Conservation (phyloP, 2,329 filamentous ascomycete species). For the Exophiala xenobiotica region DNA sequence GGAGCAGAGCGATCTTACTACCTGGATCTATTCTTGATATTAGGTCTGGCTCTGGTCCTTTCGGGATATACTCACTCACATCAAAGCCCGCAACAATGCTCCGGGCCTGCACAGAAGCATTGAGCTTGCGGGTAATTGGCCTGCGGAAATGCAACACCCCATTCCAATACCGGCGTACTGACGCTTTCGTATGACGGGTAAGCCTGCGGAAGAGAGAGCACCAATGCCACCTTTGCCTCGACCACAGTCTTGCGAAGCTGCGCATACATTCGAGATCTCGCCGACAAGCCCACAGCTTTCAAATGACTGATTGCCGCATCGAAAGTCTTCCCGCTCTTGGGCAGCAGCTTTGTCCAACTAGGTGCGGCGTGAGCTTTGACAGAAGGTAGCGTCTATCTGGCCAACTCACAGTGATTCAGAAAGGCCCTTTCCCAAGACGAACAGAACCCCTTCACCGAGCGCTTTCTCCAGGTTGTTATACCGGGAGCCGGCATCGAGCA, state of each 20-base stretch:
- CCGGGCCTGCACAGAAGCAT: too few species aligned
- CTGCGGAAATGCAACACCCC: too few species aligned
- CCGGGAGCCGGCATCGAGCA: constrained; percentile 4
- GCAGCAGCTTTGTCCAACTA: constrained; percentile 14
- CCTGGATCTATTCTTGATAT: too few species aligned
- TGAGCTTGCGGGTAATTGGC: too few species aligned
- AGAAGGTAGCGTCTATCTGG: neutral
- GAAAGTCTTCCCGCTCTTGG: constrained; percentile 5
- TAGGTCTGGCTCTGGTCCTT: too few species aligned
- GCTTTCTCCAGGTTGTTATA: constrained; percentile 10
- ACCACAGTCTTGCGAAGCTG: constrained; percentile 6
- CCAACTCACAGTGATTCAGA: constrained; percentile 6
- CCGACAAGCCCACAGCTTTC: neutral
- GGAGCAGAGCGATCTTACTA: too few species aligned
- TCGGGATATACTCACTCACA: too few species aligned
- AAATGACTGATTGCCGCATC: constrained; percentile 1
- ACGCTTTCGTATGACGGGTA: too few species aligned
- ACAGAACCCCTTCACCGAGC: constrained; percentile 1
- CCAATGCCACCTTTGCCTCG: neutral
- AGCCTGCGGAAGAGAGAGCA: too few species aligned
- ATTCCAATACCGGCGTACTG: too few species aligned
- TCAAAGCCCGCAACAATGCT: too few species aligned
- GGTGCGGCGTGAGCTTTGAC: constrained; percentile 2
- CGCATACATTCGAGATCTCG: neutral
- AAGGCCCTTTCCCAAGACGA: constrained; percentile 4